These are phyloP conservation scores for Paspalum vaginatum DNA, from an alignment of 176 grass and related monocot species.

Conservation along the genomic window DNA sequence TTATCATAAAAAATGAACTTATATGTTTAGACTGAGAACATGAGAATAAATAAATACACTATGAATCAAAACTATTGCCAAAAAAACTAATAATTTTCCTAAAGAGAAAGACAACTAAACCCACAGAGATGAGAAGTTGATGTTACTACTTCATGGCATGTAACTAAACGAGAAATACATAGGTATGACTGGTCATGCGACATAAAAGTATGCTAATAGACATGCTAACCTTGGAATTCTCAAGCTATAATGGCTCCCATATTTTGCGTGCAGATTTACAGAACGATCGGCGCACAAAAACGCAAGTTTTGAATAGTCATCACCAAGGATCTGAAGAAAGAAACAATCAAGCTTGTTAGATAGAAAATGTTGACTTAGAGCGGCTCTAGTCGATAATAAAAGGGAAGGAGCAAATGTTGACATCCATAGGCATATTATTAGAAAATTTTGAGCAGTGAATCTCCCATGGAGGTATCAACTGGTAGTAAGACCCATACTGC, in stretches of 20 bases:
- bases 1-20: conserved; percentile 12
- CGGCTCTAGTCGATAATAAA: neutral
- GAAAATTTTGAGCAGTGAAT: neutral
- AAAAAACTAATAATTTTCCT: neutral
- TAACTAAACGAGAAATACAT: conserved; percentile 5
- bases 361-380: conserved; percentile 34
- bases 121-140: neutral
- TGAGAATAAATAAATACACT: neutral
- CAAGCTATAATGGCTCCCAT: conserved; percentile 89
- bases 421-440: neutral
- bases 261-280: conserved; percentile 90
- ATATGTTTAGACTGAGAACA: conserved; percentile 12
- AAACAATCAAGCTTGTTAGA: conserved; percentile 34
- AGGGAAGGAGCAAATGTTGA: conserved; percentile 8
- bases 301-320: conserved; percentile 88
- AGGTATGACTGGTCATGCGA: neutral
- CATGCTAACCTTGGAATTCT: conserved; percentile 87
- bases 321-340: conserved; percentile 67
- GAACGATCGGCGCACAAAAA: conserved; percentile 94
- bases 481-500: neutral
- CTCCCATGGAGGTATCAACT: neutral
- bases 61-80: neutral
- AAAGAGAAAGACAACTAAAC: neutral
- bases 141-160: neutral
- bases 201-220: neutral